These are phyloP conservation scores for Aspergillus taichungensis DNA, from an alignment of 495 filamentous ascomycete species.

Conservation along the genomic window DNA sequence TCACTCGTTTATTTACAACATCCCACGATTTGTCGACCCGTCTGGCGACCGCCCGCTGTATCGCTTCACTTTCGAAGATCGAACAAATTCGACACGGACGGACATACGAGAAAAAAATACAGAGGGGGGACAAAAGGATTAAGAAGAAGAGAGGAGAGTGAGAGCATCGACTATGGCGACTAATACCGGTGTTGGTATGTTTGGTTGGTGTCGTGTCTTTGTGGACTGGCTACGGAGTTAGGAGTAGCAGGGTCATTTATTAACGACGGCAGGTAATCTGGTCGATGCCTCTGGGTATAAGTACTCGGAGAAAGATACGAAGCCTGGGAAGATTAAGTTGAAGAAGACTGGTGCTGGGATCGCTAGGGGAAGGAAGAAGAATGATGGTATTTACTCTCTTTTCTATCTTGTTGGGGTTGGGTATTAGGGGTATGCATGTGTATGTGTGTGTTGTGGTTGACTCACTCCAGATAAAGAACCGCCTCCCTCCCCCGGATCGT, in stretches of 20 bases:
- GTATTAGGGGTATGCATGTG: neutral
- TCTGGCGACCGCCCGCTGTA: too few relatives aligned
- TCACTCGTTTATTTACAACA: too few relatives aligned
- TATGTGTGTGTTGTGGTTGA: neutral
- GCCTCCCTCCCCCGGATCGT: constrained; percentile 33
- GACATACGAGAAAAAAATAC: too few relatives aligned
- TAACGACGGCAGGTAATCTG: constrained; percentile 24
- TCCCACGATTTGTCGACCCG: too few relatives aligned
- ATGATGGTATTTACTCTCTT: constrained; percentile 41
- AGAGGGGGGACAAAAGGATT: too few relatives aligned
- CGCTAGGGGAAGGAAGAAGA: constrained; percentile 43
- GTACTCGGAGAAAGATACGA: constrained; percentile 54
- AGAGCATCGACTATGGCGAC: too few relatives aligned
- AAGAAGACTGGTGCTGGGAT: constrained; percentile 57
- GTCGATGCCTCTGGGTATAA: constrained; percentile 42
- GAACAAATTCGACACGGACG: too few relatives aligned
- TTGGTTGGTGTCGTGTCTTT: too few relatives aligned
- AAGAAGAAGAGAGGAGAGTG: too few relatives aligned
- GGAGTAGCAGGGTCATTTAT: too few relatives aligned
- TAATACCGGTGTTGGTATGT: constrained; percentile 9
- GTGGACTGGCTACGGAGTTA: too few relatives aligned
- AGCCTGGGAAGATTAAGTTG: constrained; percentile 54
- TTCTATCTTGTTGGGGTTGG: neutral
- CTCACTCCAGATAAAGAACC: constrained; percentile 7
- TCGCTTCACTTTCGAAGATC: too few relatives aligned